Evolutionary conservation across 1,139 yeast species (phyloP), one percentile per base, ranked within the genome.

Genomic region (Magnusiomyces fungicola): DNA sequence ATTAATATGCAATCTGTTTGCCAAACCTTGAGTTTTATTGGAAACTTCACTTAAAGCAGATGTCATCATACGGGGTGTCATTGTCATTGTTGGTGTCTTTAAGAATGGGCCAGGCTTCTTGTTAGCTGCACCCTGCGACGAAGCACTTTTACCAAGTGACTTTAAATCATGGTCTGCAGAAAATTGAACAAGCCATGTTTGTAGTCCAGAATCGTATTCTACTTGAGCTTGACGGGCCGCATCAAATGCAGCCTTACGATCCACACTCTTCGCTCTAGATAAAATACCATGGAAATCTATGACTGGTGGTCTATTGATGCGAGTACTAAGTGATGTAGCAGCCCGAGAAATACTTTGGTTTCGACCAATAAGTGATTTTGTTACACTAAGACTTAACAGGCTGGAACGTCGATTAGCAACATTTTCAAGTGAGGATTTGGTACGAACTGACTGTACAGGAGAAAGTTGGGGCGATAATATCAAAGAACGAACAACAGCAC

Each of bases 271-370:
- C 1, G 62, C 58, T 43, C 58, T 62, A 49, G 62, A 52, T 16
- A 67, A 51, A 5, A 65, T 58, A 1, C 64, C 67, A 10, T 59
- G 50, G 49, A 68, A 65, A 52, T 67, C 70, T 38, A 67, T 61
- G 23, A 51, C 57, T 1, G 71, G 71, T 6, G 67, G 66, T 18
- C 64, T 56, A 50, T 59, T 65, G 7, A 61, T 51, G 40, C 30
- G 32, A 12, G 45, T 22, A 21, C 34, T 36, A 14, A 37, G 25
- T 7, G 46, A 32, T 9, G 38, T 34, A 19, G 5, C 38, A 9
- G 38, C 23, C 9, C 38, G 38, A 4, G 38, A 18, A 34, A 34
- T 16, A 14, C 23, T 5, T 5, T 7, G 6, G 23, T 5, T 34
- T 18, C n/a, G 7, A n/a, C 23, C 21, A 16, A 12, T 5, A 19